These are phyloP conservation scores for Groenewaldozyma auringiensis DNA, from an alignment of 1,139 yeast species.

Conservation along the genomic window DNA sequence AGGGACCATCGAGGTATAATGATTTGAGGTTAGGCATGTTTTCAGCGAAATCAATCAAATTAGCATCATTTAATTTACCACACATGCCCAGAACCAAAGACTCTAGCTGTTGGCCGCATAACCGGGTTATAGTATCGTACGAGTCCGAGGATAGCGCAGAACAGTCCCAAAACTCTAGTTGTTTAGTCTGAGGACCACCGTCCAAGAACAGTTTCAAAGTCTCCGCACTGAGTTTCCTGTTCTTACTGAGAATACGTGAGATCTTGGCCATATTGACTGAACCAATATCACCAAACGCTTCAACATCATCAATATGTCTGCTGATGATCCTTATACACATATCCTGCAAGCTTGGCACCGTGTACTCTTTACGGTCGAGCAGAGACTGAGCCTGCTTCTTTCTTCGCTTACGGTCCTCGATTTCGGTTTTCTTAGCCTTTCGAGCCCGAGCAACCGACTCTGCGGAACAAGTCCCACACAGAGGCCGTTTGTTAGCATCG, in stretches of 20 bases:
- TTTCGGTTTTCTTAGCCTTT: slow-evolving; percentile 9
- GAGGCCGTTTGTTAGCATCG: slow-evolving; percentile 28
- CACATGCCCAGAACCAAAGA: slow-evolving; percentile 75
- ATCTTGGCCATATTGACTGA: slow-evolving; percentile 55
- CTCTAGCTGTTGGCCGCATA: slow-evolving; percentile 60
- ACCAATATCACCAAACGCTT: slow-evolving; percentile 75
- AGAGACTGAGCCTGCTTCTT: slow-evolving; percentile 78
- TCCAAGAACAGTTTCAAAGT: slow-evolving; percentile 69
- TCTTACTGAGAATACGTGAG: slow-evolving; percentile 67
- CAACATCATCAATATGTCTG: slow-evolving; percentile 66
- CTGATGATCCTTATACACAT: slow-evolving; percentile 67
- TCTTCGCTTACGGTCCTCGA: slow-evolving; percentile 46
- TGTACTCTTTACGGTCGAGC: slow-evolving; percentile 54
- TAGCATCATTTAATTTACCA: slow-evolving; percentile 81
- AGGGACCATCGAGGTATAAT: slow-evolving; percentile 75
- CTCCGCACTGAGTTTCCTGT: slow-evolving; percentile 63
- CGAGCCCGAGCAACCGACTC: slow-evolving; percentile 16
- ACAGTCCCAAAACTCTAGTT: slow-evolving; percentile 84
- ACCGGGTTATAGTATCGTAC: slow-evolving; percentile 62
- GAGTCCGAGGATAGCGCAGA: slow-evolving; percentile 66
- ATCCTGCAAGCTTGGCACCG: slow-evolving; percentile 69
- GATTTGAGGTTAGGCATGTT: slow-evolving; percentile 49
- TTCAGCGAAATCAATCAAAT: slow-evolving; percentile 52
- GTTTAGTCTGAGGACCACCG: slow-evolving; percentile 38
- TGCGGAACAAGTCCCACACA: slow-evolving; percentile 58